These are phyloP conservation scores for Penicillium sp. DNA, from an alignment of 2,329 filamentous ascomycete genomes.

Conservation along the genomic window DNA sequence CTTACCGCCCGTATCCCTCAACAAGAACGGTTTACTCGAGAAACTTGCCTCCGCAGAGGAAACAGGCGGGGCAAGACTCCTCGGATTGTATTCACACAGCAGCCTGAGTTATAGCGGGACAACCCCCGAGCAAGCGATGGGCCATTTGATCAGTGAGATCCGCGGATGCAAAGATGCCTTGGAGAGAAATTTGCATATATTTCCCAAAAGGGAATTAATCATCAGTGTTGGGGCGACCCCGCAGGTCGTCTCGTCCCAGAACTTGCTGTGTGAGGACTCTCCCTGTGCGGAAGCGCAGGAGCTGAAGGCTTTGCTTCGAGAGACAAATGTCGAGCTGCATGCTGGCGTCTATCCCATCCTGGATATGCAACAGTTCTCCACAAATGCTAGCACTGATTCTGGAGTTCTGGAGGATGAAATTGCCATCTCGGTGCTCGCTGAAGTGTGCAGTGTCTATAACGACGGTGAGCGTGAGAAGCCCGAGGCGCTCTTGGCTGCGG, in stretches of 20 bases:
- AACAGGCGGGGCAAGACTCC: slow-evolving; percentile 43
- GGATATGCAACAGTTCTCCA: slow-evolving; percentile 77
- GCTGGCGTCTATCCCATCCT: slow-evolving; percentile 74
- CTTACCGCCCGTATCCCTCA: slow-evolving; percentile 52
- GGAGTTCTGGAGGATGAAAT: slow-evolving; percentile 52
- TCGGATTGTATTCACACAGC: slow-evolving; percentile 71
- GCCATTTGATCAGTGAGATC: slow-evolving; percentile 62
- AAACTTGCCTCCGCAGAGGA: slow-evolving; percentile 29
- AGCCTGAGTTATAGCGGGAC: slow-evolving; percentile 66
- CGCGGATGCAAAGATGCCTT: slow-evolving; percentile 42
- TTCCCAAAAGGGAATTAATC: slow-evolving; percentile 42
- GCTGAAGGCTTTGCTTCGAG: slow-evolving; percentile 32
- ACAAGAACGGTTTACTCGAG: slow-evolving; percentile 35
- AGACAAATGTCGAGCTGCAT: slow-evolving; percentile 63
- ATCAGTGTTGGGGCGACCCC: slow-evolving; percentile 77
- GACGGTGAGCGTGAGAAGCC: slow-evolving; percentile 53
- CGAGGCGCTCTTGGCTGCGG: slow-evolving; percentile 69
- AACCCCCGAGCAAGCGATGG: slow-evolving; percentile 59
- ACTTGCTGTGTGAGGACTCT: slow-evolving; percentile 47
- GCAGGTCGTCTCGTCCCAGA: slow-evolving; percentile 66
- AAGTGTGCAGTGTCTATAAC: slow-evolving; percentile 69
- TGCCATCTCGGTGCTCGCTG: slow-evolving; percentile 67
- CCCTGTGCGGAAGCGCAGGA: slow-evolving; percentile 35
- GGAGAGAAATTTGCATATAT: slow-evolving; percentile 17
- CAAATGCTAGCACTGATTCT: slow-evolving; percentile 56